A percentile compares a stretch with the other conserved stretches of the same genome.
These are phyloP conservation scores for Kickxella alabastrina DNA, from an alignment of 192 early-diverging fungal species.

Conservation along the genomic window DNA sequence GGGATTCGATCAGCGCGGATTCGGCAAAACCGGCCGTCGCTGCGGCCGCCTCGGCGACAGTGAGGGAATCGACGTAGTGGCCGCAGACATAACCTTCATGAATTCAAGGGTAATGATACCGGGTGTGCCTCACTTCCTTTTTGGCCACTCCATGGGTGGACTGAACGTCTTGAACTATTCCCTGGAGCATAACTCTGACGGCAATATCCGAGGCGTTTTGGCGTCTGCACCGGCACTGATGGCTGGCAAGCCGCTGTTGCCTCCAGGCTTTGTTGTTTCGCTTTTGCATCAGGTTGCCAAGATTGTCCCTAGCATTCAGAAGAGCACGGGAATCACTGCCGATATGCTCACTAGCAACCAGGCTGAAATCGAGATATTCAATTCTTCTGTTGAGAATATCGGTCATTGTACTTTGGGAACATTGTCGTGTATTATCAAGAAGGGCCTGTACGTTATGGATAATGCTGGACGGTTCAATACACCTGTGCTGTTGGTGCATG, in stretches of 20 bases:
- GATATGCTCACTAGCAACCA: conserved; percentile 47
- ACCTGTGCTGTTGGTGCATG: conserved; percentile 47
- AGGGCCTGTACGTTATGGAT: conserved; percentile 22
- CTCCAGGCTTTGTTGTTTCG: conserved; percentile 18
- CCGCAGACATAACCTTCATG: conserved; percentile 48
- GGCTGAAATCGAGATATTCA: conserved; percentile 25
- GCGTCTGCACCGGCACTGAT: conserved; percentile 34
- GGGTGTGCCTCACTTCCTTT: conserved; percentile 52
- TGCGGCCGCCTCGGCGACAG: conserved; percentile 45
- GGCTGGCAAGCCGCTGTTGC: conserved; percentile 26
- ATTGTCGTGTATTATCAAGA: conserved; percentile 22
- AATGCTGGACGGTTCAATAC: conserved; percentile 14
- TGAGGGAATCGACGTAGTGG: conserved; percentile 35
- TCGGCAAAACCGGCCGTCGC: conserved; percentile 54
- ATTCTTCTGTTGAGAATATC: conserved; percentile 23
- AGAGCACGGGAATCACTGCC: conserved; percentile 21
- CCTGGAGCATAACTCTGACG: conserved; percentile 13
- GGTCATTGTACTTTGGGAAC: conserved; percentile 34
- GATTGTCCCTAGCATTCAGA: conserved; percentile 32
- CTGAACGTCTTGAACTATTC: conserved; percentile 34
- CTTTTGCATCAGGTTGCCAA: conserved; percentile 25
- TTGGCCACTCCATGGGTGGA: conserved; percentile 60
- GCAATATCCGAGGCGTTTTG: conserved; percentile 31
- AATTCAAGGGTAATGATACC: conserved; percentile 21
- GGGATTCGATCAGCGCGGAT: conserved; percentile 61